Evolutionary conservation across 371 early-diverging fungal species (phyloP), one percentile per base, ranked within the genome.

Genomic region (Basidiobolus meristosporus): DNA sequence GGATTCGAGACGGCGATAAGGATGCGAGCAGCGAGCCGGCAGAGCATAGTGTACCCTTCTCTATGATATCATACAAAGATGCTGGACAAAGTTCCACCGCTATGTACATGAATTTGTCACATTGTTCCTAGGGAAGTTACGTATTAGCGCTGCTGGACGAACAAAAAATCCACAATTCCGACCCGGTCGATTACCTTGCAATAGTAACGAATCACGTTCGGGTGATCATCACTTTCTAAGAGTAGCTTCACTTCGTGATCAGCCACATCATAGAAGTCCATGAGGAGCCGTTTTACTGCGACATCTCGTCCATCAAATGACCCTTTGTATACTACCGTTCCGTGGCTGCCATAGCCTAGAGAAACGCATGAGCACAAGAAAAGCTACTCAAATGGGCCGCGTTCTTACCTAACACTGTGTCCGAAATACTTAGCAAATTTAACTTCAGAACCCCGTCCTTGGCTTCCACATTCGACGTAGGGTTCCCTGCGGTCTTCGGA

Each of bases 181-280:
- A 31, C 41, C 31, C 31, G 23, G 16, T 15, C 6, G 26, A 26
- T 26, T 26, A 26, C 26, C 52, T 75, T 80, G 50, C 77, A 85
- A 54, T 73, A 92, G 53, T 97, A 97, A n/a, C 96, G 74, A 9
- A 95, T 79, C 0, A 97, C 92, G 49, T 97, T 95, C 1, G 91
- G 87, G 51, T 98, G 96, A 43, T 82, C 70, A 46, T 96, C 96
- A 41, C 82, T 79, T 54, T 91, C 90, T 51, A 87, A 82, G 26
- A 98, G 57, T 12, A 90, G 59, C 38, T 74, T 61, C 15, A 96
- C 90, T 55, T 98, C 98, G 47, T 90, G 88, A 41, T 77, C 70
- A 0, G 92, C 98, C 1, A 92, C 74, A 36, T 87, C 86, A 46
- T 89, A 89, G 59, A 92, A 91, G 48, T 95, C 93, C 17, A 84